Base-by-base conservation (phyloP, 2,329 filamentous ascomycete genomes). In the Fusarium beomiforme region DNA sequence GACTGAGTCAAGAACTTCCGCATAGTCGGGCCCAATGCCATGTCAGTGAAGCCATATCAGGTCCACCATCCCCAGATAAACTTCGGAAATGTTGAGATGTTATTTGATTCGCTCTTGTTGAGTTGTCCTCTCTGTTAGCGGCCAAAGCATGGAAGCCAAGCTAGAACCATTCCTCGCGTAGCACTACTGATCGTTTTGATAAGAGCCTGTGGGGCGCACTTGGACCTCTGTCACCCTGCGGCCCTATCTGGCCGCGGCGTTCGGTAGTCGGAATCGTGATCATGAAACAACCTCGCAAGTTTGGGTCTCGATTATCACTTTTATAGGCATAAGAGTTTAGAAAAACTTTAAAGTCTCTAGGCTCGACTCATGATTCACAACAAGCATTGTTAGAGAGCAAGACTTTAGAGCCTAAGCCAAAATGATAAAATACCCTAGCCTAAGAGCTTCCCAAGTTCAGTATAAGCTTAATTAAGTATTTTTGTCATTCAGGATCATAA, bases 61-160 rank as follows among this genome's bases (percentile, higher is more conserved):
- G 50, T 50, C 64, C 63, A 62, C 56, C 16, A 37, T 51, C 57
- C 65, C 53, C 43, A 67, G 69, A 56, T 46, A 47, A 42, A 50
- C 42, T 64, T 23, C 31, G 24, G 69, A 61, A 70, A 59, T 72
- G 69, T 71, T 72, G 69, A 60, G 68, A 57, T 36, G 50, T 26
- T 43, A 59, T 53, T 26, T 59, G 65, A 72, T 72, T 71, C 53
- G 69, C 33, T 34, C 50, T 21, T 8, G 29, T 33, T 42, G 36
- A 50, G 46, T 29, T 49, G 36, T 41, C 29, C 39, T 19, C 42
- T 67, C 43, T 34, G 53, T 14, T 50, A 49, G 55, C 56, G 64
- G 69, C 70, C 68, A 71, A 67, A 71, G 53, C 44, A 42, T 62
- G 50, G 51, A 49, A 44, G 43, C 33, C 10, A 47, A 43, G 46